Evolutionary conservation across 1,284 basidiomycete genomes (phyloP).

Genomic region (Ceratobasidium theobromae): DNA sequence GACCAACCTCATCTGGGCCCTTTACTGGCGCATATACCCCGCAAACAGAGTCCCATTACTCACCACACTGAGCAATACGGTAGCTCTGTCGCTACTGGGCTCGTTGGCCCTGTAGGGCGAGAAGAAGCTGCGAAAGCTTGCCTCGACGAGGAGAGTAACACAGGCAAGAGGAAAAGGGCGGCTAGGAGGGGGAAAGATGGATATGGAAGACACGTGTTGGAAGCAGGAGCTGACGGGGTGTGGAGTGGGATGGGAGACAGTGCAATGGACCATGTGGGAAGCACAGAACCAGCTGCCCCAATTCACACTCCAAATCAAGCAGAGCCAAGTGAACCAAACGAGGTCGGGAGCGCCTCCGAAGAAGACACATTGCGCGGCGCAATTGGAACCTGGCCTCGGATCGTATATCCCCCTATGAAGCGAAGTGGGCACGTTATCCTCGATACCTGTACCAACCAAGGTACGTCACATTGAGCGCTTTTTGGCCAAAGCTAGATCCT

Average conservation of each 20-base stretch:
- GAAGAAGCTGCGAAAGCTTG: conserved; percentile 42
- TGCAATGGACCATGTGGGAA: not conserved
- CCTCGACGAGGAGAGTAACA: conserved; percentile 47
- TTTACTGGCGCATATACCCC: too few species aligned
- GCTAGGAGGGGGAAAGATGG: conserved; percentile 1
- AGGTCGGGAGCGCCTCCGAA: conserved; percentile 4
- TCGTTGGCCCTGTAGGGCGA: conserved; percentile 44
- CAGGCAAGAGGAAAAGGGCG: conserved; percentile 45
- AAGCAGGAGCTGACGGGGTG: conserved; percentile 23
- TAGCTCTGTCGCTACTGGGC: not conserved
- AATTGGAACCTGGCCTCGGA: conserved; percentile 71
- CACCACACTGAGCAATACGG: conserved; percentile 3
- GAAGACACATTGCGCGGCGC: not conserved
- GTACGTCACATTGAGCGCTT: conserved; percentile 48
- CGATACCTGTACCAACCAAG: conserved; percentile 83
- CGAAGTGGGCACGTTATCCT: conserved; percentile 90
- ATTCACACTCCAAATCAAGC: not conserved
- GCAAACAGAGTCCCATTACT: not conserved
- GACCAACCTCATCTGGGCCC: not conserved
- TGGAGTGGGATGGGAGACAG: conserved; percentile 1
- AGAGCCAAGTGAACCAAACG: not conserved
- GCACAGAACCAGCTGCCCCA: not conserved
- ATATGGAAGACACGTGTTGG: not conserved
- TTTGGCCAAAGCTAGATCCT: too few species aligned
- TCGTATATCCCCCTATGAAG: conserved; percentile 89